These are phyloP conservation scores for Sonneratia caseolaris DNA, from an alignment of 345 rosid genomes.

Conservation along the genomic window DNA sequence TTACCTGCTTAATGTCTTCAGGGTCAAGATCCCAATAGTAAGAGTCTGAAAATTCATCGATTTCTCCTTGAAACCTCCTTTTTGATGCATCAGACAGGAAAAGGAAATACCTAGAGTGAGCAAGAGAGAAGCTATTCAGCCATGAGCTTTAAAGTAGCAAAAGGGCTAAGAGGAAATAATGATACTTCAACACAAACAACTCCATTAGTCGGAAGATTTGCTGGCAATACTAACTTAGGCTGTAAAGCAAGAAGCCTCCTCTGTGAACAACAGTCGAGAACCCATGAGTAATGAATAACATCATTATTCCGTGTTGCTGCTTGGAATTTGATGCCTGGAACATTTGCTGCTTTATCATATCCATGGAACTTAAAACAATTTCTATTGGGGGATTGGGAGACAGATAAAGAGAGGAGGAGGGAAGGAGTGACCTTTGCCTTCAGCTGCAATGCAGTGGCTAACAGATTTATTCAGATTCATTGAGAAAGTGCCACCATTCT, in stretches of 20 bases:
- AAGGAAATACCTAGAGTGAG: slow-evolving; percentile 60
- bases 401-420: slow-evolving; percentile 24
- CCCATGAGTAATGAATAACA: slow-evolving; percentile 81
- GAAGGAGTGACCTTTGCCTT: slow-evolving; percentile 53
- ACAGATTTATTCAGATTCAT: slow-evolving; percentile 87
- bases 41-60: slow-evolving; percentile 81
- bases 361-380: neutral
- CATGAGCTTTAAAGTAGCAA: neutral
- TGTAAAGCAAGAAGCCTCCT: slow-evolving; percentile 68
- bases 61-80: slow-evolving; percentile 66
- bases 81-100: slow-evolving; percentile 62
- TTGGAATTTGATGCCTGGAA: slow-evolving; percentile 75
- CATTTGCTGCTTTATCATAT: slow-evolving; percentile 8
- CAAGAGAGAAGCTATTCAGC: slow-evolving; percentile 11
- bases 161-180: neutral
- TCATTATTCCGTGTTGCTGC: slow-evolving; percentile 80
- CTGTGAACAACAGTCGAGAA: slow-evolving; percentile 70
- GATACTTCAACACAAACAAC: neutral
- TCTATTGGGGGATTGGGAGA: neutral
- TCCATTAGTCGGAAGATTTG: neutral
- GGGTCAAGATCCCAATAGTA: slow-evolving; percentile 76
- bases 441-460: slow-evolving; percentile 87
- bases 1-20: slow-evolving; percentile 72
- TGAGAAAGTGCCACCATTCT: slow-evolving; percentile 88
- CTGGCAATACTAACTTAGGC: slow-evolving; percentile 52